Percentiles rank a stretch among this genome's conserved stretches.
Conservation (phyloP, 768 basidiomycete species). For the Leccinum rimulosum region DNA sequence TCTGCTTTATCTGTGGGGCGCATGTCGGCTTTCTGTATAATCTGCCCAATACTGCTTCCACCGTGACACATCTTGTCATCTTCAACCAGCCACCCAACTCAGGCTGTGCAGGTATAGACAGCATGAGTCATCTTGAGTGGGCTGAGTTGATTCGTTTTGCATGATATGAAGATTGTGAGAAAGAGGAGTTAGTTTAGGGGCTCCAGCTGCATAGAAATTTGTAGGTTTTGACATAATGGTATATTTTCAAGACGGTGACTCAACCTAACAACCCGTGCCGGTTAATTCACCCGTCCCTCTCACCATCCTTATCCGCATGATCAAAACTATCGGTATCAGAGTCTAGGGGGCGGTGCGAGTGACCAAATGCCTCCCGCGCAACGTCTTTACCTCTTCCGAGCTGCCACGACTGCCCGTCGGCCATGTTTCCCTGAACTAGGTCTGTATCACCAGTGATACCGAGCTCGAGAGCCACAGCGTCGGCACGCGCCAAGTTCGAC, state of each 20-base stretch:
- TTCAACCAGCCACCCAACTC: no score
- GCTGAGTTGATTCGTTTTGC: background rate
- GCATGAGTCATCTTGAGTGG: no score
- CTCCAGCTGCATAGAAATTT: no score
- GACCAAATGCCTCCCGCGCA: constrained; percentile 45
- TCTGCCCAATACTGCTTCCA: no score
- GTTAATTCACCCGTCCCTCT: background rate
- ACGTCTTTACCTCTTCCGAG: constrained; percentile 49
- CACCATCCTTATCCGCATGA: constrained; percentile 15
- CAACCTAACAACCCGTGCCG: constrained; percentile 1
- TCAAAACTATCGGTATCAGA: constrained; percentile 10
- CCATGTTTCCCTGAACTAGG: constrained; percentile 39
- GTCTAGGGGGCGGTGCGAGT: constrained; percentile 7
- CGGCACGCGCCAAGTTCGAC: constrained; percentile 66
- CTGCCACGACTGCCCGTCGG: constrained; percentile 46
- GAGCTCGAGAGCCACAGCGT: constrained; percentile 54
- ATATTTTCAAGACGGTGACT: no score
- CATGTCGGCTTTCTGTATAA: no score
- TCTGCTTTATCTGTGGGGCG: no score
- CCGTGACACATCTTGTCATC: no score
- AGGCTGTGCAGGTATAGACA: no score
- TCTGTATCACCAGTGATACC: constrained; percentile 52
- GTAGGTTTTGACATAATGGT: no score
- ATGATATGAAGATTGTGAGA: constrained; percentile 5
- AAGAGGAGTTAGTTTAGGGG: no score